A percentile compares a stretch with the other conserved stretches of the same genome.
Conservation (phyloP, 805 yeast genomes). For the Priceomyces castillae region DNA sequence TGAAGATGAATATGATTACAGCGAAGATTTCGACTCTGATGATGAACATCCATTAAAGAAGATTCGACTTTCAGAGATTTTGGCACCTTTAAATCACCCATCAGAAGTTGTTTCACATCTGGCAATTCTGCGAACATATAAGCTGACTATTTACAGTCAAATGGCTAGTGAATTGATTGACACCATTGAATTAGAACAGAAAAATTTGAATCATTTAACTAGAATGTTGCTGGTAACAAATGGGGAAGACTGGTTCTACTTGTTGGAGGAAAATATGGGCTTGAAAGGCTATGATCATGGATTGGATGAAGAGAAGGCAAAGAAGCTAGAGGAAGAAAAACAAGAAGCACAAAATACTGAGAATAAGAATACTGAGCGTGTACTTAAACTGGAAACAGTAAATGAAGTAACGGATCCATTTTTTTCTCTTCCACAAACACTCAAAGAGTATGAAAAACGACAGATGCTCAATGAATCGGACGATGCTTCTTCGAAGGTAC, state of each 20-base stretch:
- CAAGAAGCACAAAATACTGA: constrained; percentile 1
- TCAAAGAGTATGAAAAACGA: constrained; percentile 28
- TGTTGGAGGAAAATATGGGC: constrained; percentile 61
- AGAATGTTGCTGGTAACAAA: constrained; percentile 73
- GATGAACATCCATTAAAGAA: constrained; percentile 30
- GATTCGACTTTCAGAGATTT: constrained; percentile 41
- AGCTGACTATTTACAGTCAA: constrained; percentile 44
- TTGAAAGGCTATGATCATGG: constrained; percentile 72
- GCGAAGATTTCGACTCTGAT: constrained; percentile 12
- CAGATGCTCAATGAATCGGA: constrained; percentile 21
- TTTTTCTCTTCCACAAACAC: constrained; percentile 55
- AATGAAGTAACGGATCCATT: constrained; percentile 38
- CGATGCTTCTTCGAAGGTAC: constrained; percentile 52
- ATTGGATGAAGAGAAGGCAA: constrained; percentile 27
- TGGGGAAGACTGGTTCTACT: constrained; percentile 79
- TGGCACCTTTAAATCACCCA: constrained; percentile 80
- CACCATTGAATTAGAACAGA: constrained; percentile 77
- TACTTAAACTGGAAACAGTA: constrained; percentile 9
- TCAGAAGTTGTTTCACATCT: constrained; percentile 73
- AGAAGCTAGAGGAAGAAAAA: constrained; percentile 7
- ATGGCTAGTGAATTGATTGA: constrained; percentile 74
- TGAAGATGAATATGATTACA: constrained; percentile 12
- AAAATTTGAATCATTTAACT: constrained; percentile 66
- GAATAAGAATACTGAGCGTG: constrained; percentile 5
- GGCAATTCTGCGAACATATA: constrained; percentile 65